Percentiles rank a stretch among this genome's conserved stretches.
Conservation (phyloP, 2,329 filamentous ascomycete genomes). For the Pyricularia sp. region DNA sequence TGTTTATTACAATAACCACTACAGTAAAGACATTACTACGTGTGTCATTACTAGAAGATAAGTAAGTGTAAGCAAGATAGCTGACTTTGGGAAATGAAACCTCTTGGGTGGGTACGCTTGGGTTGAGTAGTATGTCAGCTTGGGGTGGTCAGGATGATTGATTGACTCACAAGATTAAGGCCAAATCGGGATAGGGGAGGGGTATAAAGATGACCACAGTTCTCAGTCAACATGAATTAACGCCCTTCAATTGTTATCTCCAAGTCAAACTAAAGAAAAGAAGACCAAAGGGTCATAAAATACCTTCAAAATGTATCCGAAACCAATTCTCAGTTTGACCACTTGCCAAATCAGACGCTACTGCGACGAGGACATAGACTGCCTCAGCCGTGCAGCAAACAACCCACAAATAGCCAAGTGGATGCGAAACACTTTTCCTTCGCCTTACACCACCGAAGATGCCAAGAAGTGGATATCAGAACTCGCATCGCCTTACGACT, state of each 20-base stretch:
- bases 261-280: not conserved
- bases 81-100: too few relatives aligned
- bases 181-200: not conserved
- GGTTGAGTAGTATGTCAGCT: not conserved
- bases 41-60: too few relatives aligned
- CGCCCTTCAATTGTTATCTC: not conserved
- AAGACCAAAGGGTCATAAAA: not conserved
- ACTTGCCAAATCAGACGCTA: constrained; percentile 27
- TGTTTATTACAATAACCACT: too few relatives aligned
- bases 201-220: not conserved
- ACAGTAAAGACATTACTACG: too few relatives aligned
- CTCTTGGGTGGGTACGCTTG: too few relatives aligned
- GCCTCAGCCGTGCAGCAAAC: constrained; percentile 22
- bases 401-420: constrained; percentile 21
- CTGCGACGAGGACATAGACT: constrained; percentile 22
- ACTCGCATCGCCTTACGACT: constrained; percentile 14
- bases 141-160: not conserved
- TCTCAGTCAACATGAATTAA: not conserved
- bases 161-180: not conserved
- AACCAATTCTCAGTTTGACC: constrained; percentile 16
- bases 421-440: constrained; percentile 32
- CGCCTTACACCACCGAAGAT: constrained; percentile 28
- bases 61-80: too few relatives aligned
- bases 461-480: constrained; percentile 19
- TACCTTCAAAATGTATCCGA: not conserved